Base-by-base conservation (phyloP, 2,329 filamentous ascomycete genomes). In the Berkeleyomyces basicola region DNA sequence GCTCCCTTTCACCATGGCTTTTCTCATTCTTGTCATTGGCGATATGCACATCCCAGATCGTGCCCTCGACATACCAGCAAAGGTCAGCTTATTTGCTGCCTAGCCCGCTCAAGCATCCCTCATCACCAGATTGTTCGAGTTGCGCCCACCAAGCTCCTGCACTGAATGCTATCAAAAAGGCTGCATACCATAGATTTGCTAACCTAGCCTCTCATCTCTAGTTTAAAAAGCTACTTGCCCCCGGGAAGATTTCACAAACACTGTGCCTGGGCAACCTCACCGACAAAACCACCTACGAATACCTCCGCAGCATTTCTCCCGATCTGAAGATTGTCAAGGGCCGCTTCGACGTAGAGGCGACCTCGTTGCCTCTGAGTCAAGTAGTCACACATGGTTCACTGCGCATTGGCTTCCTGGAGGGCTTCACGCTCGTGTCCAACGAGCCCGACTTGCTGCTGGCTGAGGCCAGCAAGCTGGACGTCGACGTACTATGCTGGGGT, bases 31-130 rank as follows among this genome's bases (percentile, higher is more conserved):
- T 72, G 89, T 93, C 71, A 89, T 96, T 69, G 90, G 90, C 73
- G 90, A 96, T 77, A 83, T 96, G 62, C 90, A 95, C 77, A 95
- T 96, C 75, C 90, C 90, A 69, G 90, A 96, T 75, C 82, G 90
- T 72, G 90, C 90, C 69, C 84, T 93, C 67, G 90, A 95, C 74
- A 91, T 96, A 70, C 90, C 90, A 65, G 80, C 86, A 73, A 95
- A 95, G 84, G 90, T 90, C 79, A 68, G 67, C 46, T 43, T 62
- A 55, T 61, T 47, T 64, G n/a, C 53, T 7, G 37, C 31, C 42
- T 16, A 44, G 3, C 47, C n/a, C 2, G 16, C 55, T 31, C 11
- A 10, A 11, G 33, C 23, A 33, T 36, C 23, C 36, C 9, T 23
- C 37, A 7, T 61, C 3, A 44, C 23, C 49, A 10, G 23, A 23